Evolutionary conservation across 2,329 filamentous ascomycete species (phyloP), one percentile per base, ranked within the genome.

Genomic region (Teratosphaeria pseudoeucalypti): DNA sequence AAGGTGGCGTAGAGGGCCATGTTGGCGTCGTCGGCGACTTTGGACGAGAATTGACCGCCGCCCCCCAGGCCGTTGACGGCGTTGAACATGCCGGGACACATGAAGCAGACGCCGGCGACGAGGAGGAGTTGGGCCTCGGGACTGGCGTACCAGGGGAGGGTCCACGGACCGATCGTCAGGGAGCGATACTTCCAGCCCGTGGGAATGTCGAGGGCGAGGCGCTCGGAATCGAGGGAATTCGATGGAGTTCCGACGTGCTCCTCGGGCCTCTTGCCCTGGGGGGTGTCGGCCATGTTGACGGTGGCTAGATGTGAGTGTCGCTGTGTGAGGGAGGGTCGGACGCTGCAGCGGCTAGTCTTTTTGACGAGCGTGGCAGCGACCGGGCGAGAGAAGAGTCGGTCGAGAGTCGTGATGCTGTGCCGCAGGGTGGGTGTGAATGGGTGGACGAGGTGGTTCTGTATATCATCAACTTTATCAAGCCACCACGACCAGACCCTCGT

Each of bases 1-100:
- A 90, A 90, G 39, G 85, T 87, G 63, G 84, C 84, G 76, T 90
- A 89, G 56, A 91, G 75, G 26, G 87, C 87, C 4, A 84, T 85
- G 71, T 84, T 87, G 67, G 87, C 84, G 66, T 86, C 81, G 71
- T 87, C 86, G 66, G 82, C 79, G 43, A 70, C 70, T 27, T 77
- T 79, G 6, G 73, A 64, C 61, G 77, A 74, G 55, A 79, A 66
- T 70, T 78, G 76, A 55, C 78, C 78, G 55, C 75, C 78, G 29
- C 78, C 78, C 55, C 78, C 78, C 70, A 81, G 78, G 60, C 78
- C 78, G 61, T 75, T 76, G 65, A 81, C 66, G 29, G 78, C 78
- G 65, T 81, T 81, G 73, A 78, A 81, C 78, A 81, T 81, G 68
- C 77, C 78, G 54, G 79, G 79, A 64, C 79, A 81, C 68, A 81